phyloP scores from a whole-genome alignment of 2,329 filamentous ascomycete species.

The Cladosporium cucumerinum region DNA sequence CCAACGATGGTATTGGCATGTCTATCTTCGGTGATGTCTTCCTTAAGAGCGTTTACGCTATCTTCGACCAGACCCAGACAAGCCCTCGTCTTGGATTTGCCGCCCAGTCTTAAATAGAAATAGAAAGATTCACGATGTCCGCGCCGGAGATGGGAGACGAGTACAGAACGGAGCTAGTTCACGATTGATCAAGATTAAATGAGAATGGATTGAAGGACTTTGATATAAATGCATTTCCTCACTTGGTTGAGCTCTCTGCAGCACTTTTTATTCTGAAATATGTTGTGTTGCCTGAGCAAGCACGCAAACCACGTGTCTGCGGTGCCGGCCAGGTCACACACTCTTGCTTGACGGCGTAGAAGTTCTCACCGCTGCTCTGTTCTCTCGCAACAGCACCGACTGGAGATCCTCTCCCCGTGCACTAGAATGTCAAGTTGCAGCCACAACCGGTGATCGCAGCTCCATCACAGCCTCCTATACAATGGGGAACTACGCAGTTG shows the following conservation, averaged over 20 bases:
- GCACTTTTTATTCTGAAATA: neutral
- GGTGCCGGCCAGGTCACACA: neutral
- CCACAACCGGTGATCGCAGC: neutral
- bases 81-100: conserved; percentile 45
- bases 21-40: conserved; percentile 70
- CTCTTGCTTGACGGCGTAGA: neutral
- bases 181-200: neutral
- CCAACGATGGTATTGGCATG: conserved; percentile 54
- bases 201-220: neutral
- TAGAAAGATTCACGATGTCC: neutral
- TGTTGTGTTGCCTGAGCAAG: neutral
- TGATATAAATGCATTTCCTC: neutral
- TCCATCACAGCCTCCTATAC: neutral
- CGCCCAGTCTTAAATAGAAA: conserved; percentile 31
- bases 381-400: too few relatives aligned
- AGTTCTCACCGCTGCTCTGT: too few relatives aligned
- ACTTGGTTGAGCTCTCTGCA: neutral
- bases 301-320: neutral
- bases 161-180: neutral
- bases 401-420: neutral
- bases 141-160: neutral
- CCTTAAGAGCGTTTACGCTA: conserved; percentile 72
- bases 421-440: neutral
- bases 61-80: conserved; percentile 57
- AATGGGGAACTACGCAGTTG: neutral